Percentiles rank a stretch among this genome's conserved stretches.
phyloP scores from a whole-genome alignment of 1,139 yeast genomes.

The Yamadazyma sp. region DNA sequence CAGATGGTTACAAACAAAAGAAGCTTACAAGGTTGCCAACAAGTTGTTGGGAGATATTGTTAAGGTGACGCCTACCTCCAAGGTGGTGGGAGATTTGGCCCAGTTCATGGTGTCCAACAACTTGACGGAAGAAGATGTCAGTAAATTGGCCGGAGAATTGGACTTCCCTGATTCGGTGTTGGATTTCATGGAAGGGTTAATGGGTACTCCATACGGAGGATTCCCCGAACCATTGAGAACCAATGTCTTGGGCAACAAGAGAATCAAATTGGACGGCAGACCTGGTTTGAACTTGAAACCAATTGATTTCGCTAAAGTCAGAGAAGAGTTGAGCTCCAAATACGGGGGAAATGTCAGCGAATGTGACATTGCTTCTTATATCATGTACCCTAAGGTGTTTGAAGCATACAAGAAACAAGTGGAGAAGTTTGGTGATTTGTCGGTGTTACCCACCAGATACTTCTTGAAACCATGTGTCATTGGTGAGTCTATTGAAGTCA shows the following conservation, averaged over 20 bases:
- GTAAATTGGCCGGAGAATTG: constrained; percentile 79
- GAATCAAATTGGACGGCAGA: constrained; percentile 83
- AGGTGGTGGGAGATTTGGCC: constrained; percentile 98
- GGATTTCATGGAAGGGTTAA: constrained; percentile 97
- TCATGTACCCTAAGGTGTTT: constrained; percentile 97
- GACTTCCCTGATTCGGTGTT: constrained; percentile 98
- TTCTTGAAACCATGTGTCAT: constrained; percentile 84
- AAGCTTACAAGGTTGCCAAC: constrained; percentile 89
- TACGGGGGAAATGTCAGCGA: constrained; percentile 67
- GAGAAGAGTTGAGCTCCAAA: constrained; percentile 67
- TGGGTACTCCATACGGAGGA: constrained; percentile 99
- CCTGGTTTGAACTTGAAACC: constrained; percentile 92
- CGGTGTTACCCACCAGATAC: constrained; percentile 88
- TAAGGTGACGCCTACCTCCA: constrained; percentile 97
- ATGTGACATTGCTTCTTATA: constrained; percentile 88
- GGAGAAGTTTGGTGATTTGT: constrained; percentile 86
- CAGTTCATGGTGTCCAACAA: constrained; percentile 98
- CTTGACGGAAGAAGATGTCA: constrained; percentile 79
- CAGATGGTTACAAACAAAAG: constrained; percentile 94
- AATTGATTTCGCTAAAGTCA: constrained; percentile 69
- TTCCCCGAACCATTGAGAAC: constrained; percentile 99
- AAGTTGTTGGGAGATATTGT: constrained; percentile 90
- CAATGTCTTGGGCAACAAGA: constrained; percentile 76
- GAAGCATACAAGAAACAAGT: constrained; percentile 76
- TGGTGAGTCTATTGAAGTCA: constrained; percentile 86